Conservation (phyloP, 805 yeast genomes). For the Wickerhamiella nectarea region DNA sequence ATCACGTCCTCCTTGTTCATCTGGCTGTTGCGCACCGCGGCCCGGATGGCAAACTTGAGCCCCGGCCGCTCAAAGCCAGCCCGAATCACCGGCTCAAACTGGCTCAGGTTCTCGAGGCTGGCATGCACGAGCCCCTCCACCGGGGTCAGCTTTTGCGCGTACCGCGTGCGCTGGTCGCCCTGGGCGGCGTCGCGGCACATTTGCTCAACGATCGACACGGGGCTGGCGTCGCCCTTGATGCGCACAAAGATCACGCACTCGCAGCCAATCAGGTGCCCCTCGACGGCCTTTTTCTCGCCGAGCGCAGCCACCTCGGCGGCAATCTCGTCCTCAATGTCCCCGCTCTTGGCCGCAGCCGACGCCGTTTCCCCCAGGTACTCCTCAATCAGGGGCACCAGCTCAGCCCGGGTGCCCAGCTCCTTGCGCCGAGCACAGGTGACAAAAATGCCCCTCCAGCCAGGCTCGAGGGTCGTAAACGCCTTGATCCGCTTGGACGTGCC, state of each 20-base stretch:
- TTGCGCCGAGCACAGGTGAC: constrained; percentile 77
- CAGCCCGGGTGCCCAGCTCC: constrained; percentile 32
- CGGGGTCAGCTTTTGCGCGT: constrained; percentile 70
- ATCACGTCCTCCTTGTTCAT: constrained; percentile 63
- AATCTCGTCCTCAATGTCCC: constrained; percentile 59
- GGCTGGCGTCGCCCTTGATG: constrained; percentile 63
- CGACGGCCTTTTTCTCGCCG: constrained; percentile 27
- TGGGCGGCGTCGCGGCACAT: constrained; percentile 49
- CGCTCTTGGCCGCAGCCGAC: constrained; percentile 27
- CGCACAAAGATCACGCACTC: constrained; percentile 64
- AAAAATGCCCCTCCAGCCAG: constrained; percentile 75
- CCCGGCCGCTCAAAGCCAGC: constrained; percentile 49
- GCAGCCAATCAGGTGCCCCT: constrained; percentile 22
- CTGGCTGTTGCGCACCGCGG: constrained; percentile 66
- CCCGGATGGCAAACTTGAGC: constrained; percentile 62
- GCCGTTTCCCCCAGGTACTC: constrained; percentile 27
- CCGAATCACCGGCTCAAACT: constrained; percentile 42
- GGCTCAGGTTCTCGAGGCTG: constrained; percentile 48
- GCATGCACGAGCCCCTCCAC: constrained; percentile 64
- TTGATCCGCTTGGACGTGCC: constrained; percentile 5
- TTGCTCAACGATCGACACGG: constrained; percentile 52
- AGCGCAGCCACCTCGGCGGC: constrained; percentile 49
- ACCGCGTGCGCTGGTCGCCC: constrained; percentile 47
- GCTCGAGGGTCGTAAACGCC: constrained; percentile 37
- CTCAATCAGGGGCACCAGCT: constrained; percentile 17